These are phyloP conservation scores for Caryopteris hybrid DNA, from an alignment of 305 asterid genomes.

Conservation along the genomic window DNA sequence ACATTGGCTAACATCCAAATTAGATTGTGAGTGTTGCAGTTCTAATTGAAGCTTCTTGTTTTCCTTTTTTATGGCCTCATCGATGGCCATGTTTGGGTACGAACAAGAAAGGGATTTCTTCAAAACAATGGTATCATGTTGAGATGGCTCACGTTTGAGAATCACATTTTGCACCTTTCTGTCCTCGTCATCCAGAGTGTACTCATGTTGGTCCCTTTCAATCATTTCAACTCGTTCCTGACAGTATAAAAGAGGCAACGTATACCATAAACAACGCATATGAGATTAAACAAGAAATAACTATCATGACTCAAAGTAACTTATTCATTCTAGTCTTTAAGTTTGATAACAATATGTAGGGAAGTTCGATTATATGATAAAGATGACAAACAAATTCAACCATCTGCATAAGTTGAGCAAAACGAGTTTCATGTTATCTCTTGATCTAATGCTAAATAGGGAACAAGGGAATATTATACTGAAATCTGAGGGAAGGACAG, in stretches of 20 bases:
- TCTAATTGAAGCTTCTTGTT: slow-evolving; percentile 81
- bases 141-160: slow-evolving; percentile 66
- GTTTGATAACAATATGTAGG: no score
- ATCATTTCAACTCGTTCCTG: slow-evolving; percentile 77
- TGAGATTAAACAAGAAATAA: slow-evolving; percentile 1
- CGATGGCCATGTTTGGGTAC: slow-evolving; percentile 62
- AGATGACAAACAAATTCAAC: neutral
- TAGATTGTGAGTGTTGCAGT: slow-evolving; percentile 76
- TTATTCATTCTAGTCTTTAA: neutral
- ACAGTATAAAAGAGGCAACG: neutral
- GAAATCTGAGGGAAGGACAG: neutral
- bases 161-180: slow-evolving; percentile 68
- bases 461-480: no score
- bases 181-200: slow-evolving; percentile 73
- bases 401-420: neutral
- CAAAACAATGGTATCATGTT: slow-evolving; percentile 48
- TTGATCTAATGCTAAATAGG: no score
- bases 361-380: neutral
- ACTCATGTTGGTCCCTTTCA: slow-evolving; percentile 69
- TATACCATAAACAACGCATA: neutral
- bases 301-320: neutral
- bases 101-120: slow-evolving; percentile 80
- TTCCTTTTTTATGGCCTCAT: slow-evolving; percentile 68
- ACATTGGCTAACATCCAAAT: slow-evolving; percentile 71
- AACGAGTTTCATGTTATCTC: no score